A percentile compares a stretch with the other conserved stretches of the same genome.
Evolutionary conservation across 768 basidiomycete genomes (phyloP).

Genomic region (Leccinum variicolor): DNA sequence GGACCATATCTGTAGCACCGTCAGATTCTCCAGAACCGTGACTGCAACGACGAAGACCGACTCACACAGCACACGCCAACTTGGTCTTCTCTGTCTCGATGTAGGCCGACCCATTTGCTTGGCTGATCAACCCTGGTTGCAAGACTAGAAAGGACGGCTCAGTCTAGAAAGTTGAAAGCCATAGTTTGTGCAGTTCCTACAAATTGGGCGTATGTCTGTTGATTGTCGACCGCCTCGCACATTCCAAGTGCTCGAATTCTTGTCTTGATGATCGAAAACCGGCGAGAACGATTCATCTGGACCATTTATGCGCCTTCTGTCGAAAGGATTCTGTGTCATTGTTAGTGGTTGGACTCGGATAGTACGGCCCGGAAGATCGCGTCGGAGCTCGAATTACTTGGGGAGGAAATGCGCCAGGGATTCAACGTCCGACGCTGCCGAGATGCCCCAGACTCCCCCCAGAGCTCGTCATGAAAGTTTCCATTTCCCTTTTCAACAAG

Average conservation of each 20-base stretch:
- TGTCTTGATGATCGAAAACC: constrained; percentile 42
- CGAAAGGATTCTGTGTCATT: constrained; percentile 60
- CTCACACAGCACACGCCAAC: constrained; percentile 94
- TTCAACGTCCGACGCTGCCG: not conserved
- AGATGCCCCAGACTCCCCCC: not conserved
- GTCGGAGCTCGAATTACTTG: not conserved
- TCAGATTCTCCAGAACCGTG: not conserved
- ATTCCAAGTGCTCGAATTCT: constrained; percentile 7
- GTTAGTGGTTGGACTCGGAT: not conserved
- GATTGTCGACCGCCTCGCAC: constrained; percentile 50
- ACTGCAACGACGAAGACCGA: not conserved
- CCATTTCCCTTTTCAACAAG: constrained; percentile 68
- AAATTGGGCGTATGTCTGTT: constrained; percentile 80
- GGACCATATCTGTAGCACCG: constrained; percentile 64
- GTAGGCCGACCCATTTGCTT: constrained; percentile 96
- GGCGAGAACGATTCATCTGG: constrained; percentile 82
- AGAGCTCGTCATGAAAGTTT: constrained; percentile 68
- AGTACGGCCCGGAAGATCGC: not conserved
- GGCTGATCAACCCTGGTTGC: constrained; percentile 83
- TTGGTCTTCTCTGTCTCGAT: constrained; percentile 91
- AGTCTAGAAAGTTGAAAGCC: constrained; percentile 1
- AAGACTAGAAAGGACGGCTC: constrained; percentile 53
- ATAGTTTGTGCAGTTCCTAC: constrained; percentile 41
- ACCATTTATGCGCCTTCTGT: constrained; percentile 87
- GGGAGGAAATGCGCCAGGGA: not conserved